A percentile compares a stretch with the other conserved stretches of the same genome.
These are phyloP conservation scores for Luvunga scandens DNA, from an alignment of 345 rosid genomes.

Conservation along the genomic window DNA sequence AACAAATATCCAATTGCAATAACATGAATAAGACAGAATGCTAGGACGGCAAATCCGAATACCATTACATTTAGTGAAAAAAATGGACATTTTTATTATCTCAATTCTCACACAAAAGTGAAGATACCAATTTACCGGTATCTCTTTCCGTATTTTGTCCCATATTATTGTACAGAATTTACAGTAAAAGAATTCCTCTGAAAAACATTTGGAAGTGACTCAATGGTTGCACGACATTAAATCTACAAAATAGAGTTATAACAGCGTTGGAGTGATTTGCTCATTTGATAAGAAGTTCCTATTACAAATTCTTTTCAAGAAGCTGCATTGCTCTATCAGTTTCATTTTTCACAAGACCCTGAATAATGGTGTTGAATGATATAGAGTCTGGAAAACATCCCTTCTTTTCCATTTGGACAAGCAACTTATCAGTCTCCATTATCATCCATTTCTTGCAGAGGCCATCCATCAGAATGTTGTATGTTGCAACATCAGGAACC, in stretches of 20 bases:
- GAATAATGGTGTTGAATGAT: conserved; percentile 14
- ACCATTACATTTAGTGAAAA: not conserved
- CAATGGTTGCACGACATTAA: no score
- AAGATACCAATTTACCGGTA: not conserved
- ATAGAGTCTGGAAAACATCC: conserved; percentile 16
- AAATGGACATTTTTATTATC: not conserved
- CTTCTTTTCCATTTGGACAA: conserved; percentile 22
- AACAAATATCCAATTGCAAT: not conserved
- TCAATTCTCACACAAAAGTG: not conserved
- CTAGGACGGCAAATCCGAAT: not conserved
- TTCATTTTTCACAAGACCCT: conserved; percentile 9
- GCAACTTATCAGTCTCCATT: conserved; percentile 10
- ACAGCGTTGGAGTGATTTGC: no score
- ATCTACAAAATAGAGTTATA: no score
- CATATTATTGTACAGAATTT: no score
- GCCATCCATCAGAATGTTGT: conserved; percentile 19
- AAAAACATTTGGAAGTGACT: no score
- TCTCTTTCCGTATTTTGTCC: not conserved
- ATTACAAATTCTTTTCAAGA: no score
- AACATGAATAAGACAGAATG: not conserved
- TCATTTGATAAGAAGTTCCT: no score
- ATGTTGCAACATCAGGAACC: conserved; percentile 17
- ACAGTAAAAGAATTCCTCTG: no score
- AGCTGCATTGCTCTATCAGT: not conserved
- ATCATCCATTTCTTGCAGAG: conserved; percentile 8